Percentiles rank a stretch among this genome's conserved stretches.
Conservation (phyloP, 1,284 basidiomycete species). For the Mixia osmundae region DNA sequence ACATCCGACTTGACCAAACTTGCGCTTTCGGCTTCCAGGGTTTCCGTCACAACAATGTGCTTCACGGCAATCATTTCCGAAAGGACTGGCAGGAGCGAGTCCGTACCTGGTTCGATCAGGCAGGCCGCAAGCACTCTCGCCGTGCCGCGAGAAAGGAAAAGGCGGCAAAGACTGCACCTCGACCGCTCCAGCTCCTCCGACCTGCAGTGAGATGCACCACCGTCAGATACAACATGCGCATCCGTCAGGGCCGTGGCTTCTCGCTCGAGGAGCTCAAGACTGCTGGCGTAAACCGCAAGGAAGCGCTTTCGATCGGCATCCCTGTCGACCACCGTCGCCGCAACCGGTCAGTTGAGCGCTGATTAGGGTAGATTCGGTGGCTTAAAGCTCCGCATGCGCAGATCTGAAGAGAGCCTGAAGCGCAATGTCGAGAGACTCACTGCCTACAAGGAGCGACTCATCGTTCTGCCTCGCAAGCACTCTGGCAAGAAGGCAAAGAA, state of each 20-base stretch:
- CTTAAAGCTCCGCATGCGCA: too few relatives aligned
- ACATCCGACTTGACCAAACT: too few relatives aligned
- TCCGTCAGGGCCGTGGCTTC: constrained; percentile 94
- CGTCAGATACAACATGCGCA: constrained; percentile 93
- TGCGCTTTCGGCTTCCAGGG: too few relatives aligned
- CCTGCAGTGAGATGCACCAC: constrained; percentile 94
- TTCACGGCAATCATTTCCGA: constrained; percentile 86
- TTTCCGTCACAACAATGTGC: constrained; percentile 31
- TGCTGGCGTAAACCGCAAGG: constrained; percentile 83
- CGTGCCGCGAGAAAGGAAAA: constrained; percentile 80
- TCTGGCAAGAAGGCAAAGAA: constrained; percentile 93
- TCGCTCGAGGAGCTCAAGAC: constrained; percentile 86
- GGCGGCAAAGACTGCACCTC: constrained; percentile 47
- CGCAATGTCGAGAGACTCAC: constrained; percentile 86
- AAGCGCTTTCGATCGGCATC: constrained; percentile 79
- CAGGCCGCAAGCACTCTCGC: constrained; percentile 89
- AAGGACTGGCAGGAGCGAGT: constrained; percentile 95
- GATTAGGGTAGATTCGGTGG: too few relatives aligned
- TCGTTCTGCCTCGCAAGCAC: constrained; percentile 56
- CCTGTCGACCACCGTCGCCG: constrained; percentile 93
- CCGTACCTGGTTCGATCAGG: constrained; percentile 97
- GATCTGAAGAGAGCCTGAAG: constrained; percentile 91
- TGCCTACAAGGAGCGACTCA: constrained; percentile 57
- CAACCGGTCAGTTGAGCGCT: constrained; percentile 55
- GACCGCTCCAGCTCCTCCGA: constrained; percentile 75